These are phyloP conservation scores for Apiotrichum veenhuisii DNA, from an alignment of 1,284 basidiomycete genomes.

Conservation along the genomic window DNA sequence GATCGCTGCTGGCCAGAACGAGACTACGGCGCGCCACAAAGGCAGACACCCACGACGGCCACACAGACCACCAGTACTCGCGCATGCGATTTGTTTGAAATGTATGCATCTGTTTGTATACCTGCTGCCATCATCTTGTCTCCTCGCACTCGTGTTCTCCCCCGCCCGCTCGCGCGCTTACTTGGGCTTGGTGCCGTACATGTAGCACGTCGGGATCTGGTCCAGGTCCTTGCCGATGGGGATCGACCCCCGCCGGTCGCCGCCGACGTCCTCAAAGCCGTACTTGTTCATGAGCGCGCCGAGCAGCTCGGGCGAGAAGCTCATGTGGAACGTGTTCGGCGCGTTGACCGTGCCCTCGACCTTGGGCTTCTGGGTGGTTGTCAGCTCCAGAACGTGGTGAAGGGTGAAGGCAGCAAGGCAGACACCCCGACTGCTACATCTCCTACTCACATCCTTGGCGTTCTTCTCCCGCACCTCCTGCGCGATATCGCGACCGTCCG, in stretches of 20 bases:
- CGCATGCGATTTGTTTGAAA: too few species aligned
- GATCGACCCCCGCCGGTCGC: slow-evolving; percentile 24
- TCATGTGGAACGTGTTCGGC: slow-evolving; percentile 25
- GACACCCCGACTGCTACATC: too few species aligned
- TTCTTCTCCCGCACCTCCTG: neutral
- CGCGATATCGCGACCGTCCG: slow-evolving; percentile 10
- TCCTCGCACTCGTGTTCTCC: too few species aligned
- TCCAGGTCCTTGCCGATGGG: slow-evolving; percentile 12
- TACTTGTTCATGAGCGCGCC: slow-evolving; percentile 18
- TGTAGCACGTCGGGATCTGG: slow-evolving; percentile 6
- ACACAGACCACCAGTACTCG: too few species aligned
- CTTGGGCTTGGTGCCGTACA: slow-evolving; percentile 8
- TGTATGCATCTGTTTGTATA: too few species aligned
- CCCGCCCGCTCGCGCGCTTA: too few species aligned
- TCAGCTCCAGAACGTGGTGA: too few species aligned
- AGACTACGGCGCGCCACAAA: too few species aligned
- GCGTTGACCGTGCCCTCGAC: slow-evolving; percentile 25
- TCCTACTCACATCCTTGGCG: neutral
- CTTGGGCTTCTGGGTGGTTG: neutral
- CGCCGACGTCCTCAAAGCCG: slow-evolving; percentile 29
- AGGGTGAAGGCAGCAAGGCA: too few species aligned
- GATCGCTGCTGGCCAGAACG: too few species aligned
- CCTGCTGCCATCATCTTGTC: too few species aligned
- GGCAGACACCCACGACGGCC: too few species aligned
- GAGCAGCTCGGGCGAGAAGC: slow-evolving; percentile 17